Base-by-base conservation (phyloP, 306 rosid genomes). In the Castanospermum australe region DNA sequence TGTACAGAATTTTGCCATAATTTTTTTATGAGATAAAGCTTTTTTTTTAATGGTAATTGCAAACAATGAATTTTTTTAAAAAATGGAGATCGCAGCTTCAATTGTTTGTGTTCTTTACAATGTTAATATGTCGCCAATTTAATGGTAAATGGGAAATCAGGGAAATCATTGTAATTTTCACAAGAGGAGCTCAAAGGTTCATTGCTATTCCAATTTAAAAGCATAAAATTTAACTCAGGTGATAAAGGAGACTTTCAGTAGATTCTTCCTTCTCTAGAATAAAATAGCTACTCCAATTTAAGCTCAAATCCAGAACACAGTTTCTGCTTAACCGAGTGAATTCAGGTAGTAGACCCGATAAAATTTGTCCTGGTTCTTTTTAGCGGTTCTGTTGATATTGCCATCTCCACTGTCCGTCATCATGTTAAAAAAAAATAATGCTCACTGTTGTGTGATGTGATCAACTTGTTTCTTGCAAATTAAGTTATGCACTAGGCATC, bases 1-100 rank as follows among this genome's bases (percentile, higher is more conserved):
- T 71, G 83, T 79, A 79, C 64, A 79, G 81, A 24, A 18, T 63
- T 79, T 80, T 52, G 62, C n/a, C 63, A 52, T 63, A 22, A 25
- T 21, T 42, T 44, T 17, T 44, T 36, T 9, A 64, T 11, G 44
- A 55, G 73, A 47, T 47, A 72, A 24, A 42, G 24, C 25, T 73
- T n/a, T n/a, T n/a, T n/a, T n/a, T n/a, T n/a, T n/a, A n/a, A n/a
- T n/a, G n/a, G n/a, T n/a, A n/a, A n/a, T n/a, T n/a, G n/a, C n/a
- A n/a, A n/a, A n/a, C n/a, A n/a, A n/a, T n/a, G n/a, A n/a, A n/a
- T n/a, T n/a, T n/a, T n/a, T n/a, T n/a, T 28, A 28, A 28, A 28
- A 28, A 28, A 28, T 2, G 9, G 73, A 66, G 50, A 66, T 66
- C 2, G 32, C 71, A 20, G 36, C 52, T 21, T 66, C 45, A 21